Conservation (phyloP, 2,329 filamentous ascomycete genomes). For the Fusarium sublunatum region DNA sequence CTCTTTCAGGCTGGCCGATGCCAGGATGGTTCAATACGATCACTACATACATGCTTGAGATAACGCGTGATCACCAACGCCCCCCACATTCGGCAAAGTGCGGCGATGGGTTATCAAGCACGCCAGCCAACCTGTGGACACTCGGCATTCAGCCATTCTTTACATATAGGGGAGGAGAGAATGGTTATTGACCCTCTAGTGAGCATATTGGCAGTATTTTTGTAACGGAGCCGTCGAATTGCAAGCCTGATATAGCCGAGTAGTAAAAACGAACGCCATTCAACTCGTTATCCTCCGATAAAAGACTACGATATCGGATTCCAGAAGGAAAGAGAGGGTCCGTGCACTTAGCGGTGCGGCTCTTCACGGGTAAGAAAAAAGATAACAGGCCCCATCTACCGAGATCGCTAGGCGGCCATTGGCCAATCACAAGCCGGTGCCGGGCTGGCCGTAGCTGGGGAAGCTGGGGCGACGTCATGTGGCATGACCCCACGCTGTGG, state of each 20-base stretch:
- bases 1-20: slow-evolving; percentile 19
- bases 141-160: slow-evolving; percentile 4
- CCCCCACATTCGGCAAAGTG: slow-evolving; percentile 45
- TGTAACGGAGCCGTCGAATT: not conserved
- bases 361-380: slow-evolving; percentile 42
- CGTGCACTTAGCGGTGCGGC: slow-evolving; percentile 35
- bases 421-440: slow-evolving; percentile 35
- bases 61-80: slow-evolving; percentile 38
- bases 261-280: not conserved
- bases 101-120: slow-evolving; percentile 32
- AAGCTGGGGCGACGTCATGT: slow-evolving; percentile 43
- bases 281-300: not conserved
- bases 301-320: not conserved
- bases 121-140: slow-evolving; percentile 1
- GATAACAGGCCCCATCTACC: slow-evolving; percentile 32
- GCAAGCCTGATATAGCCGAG: not conserved
- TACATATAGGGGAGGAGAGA: not conserved
- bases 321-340: slow-evolving; percentile 1
- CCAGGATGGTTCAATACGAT: not conserved
- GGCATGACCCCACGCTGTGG: slow-evolving; percentile 26
- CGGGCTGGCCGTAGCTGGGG: slow-evolving; percentile 29
- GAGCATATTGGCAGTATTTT: not conserved
- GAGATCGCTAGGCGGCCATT: slow-evolving; percentile 43
- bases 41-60: slow-evolving; percentile 7
- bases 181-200: not conserved